Evolutionary conservation across 495 filamentous ascomycete species (phyloP).

Genomic region (Annulohypoxylon nitens): DNA sequence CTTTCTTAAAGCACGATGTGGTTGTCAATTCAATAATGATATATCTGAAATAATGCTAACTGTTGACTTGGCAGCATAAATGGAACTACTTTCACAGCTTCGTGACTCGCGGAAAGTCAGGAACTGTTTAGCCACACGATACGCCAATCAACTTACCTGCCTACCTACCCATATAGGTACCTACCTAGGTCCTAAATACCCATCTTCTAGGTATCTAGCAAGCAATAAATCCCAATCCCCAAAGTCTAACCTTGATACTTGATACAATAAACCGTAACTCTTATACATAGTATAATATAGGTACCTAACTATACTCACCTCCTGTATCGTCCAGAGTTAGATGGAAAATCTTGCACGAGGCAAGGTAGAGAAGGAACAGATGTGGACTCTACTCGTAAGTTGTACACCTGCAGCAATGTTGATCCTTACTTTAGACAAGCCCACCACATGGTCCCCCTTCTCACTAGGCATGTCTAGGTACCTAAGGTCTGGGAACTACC

Average conservation of each 20-base stretch:
- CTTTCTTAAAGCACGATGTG: not conserved
- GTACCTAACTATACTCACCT: not conserved
- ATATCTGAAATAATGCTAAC: not conserved
- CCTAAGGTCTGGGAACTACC: not conserved
- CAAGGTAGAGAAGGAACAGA: not conserved
- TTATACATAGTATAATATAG: no score
- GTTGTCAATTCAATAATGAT: not conserved
- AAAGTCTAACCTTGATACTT: not conserved
- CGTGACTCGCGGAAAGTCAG: not conserved
- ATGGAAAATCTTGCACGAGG: not conserved
- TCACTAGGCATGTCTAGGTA: not conserved
- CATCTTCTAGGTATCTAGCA: no score
- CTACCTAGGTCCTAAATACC: no score
- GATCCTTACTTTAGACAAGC: constrained; percentile 6
- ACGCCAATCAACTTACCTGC: not conserved
- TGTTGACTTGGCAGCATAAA: not conserved
- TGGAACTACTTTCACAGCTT: not conserved
- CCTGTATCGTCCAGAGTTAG: not conserved
- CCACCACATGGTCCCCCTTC: constrained; percentile 12
- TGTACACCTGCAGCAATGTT: constrained; percentile 3
- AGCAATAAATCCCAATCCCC: no score
- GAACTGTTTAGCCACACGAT: not conserved
- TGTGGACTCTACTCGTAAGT: not conserved
- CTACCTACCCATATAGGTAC: no score
- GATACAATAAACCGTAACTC: not conserved